Conservation (phyloP, 257 asterid species). For the Fraxinus quadrangulata region DNA sequence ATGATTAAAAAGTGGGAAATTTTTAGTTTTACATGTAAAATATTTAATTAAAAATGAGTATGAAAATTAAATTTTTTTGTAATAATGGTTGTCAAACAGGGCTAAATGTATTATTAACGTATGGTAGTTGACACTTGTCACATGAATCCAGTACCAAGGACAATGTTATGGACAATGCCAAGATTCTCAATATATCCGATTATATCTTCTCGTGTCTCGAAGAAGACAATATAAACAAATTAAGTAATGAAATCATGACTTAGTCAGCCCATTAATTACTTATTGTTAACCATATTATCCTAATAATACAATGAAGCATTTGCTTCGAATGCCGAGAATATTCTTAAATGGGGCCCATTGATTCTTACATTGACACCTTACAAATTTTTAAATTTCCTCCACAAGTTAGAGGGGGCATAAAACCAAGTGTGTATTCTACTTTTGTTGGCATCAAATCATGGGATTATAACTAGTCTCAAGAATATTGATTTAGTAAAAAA, state of each 20-base stretch:
- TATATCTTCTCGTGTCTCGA: constrained; percentile 12
- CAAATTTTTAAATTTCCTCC: neutral
- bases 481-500: neutral
- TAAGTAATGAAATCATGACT: constrained; percentile 7
- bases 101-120: too few relatives aligned
- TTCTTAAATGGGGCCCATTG: constrained; percentile 28
- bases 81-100: too few relatives aligned
- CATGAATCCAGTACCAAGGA: neutral
- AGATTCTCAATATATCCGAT: constrained; percentile 30
- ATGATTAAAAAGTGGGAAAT: too few relatives aligned
- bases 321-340: constrained; percentile 32
- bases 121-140: neutral
- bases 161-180: constrained; percentile 14
- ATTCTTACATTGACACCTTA: constrained; percentile 16
- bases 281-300: constrained; percentile 2
- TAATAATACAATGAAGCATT: constrained; percentile 14
- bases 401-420: neutral
- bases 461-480: neutral
- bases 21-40: too few relatives aligned
- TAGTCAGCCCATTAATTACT: constrained; percentile 7
- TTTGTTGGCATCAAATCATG: constrained; percentile 13
- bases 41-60: too few relatives aligned
- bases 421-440: constrained; percentile 27
- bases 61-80: too few relatives aligned
- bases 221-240: constrained; percentile 25